A percentile compares a stretch with the other conserved stretches of the same genome.
phyloP scores from a whole-genome alignment of 768 basidiomycete genomes.

The Tylopilus rubrobrunneus region DNA sequence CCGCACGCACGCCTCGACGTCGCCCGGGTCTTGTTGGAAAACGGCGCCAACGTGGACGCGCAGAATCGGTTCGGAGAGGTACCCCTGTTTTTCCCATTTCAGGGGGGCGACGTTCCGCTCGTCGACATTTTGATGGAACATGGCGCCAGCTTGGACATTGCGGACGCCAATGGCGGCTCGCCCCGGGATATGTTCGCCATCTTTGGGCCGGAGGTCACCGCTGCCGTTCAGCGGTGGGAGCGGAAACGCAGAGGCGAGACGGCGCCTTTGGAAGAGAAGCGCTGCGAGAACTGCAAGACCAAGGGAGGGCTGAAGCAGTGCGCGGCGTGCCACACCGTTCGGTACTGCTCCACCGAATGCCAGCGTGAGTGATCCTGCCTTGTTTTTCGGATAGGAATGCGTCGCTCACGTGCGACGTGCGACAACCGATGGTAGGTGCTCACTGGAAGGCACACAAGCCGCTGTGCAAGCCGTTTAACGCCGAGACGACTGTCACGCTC shows the following conservation, averaged over 20 bases:
- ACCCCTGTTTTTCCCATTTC: slow-evolving; percentile 35
- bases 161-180: slow-evolving; percentile 37
- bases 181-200: slow-evolving; percentile 29
- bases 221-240: slow-evolving; percentile 43
- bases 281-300: slow-evolving; percentile 39
- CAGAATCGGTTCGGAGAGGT: slow-evolving; percentile 49
- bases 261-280: slow-evolving; percentile 39
- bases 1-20: slow-evolving; percentile 27
- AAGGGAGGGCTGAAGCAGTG: slow-evolving; percentile 39
- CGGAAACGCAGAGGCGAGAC: slow-evolving; percentile 42
- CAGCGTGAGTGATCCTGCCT: slow-evolving; percentile 39
- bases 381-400: no score
- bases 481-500: slow-evolving; percentile 41
- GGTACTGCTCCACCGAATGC: slow-evolving; percentile 54
- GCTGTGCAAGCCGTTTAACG: slow-evolving; percentile 43
- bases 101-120: slow-evolving; percentile 28
- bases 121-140: slow-evolving; percentile 49
- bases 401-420: background rate
- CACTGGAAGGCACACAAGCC: slow-evolving; percentile 50
- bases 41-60: slow-evolving; percentile 47
- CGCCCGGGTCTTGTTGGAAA: slow-evolving; percentile 37
- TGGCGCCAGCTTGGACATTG: slow-evolving; percentile 41
- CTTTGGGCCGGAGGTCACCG: slow-evolving; percentile 43
- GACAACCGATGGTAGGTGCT: slow-evolving; percentile 27
- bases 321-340: slow-evolving; percentile 38